A percentile compares a stretch with the other conserved stretches of the same genome.
These are phyloP conservation scores for Alternaria triticimaculans DNA, from an alignment of 2,329 filamentous ascomycete genomes.

Conservation along the genomic window DNA sequence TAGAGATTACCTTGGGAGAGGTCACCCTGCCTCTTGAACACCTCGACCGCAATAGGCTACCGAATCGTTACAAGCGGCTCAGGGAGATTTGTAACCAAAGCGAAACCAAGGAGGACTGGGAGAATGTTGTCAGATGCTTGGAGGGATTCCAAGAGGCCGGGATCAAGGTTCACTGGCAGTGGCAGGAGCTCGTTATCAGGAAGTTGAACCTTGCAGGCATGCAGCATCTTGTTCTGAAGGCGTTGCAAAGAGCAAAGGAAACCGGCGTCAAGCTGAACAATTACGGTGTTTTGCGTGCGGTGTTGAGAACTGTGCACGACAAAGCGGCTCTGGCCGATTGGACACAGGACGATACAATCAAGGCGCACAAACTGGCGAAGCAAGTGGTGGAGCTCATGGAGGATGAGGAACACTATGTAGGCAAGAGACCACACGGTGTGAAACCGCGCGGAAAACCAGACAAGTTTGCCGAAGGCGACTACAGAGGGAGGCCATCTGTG, in stretches of 20 bases:
- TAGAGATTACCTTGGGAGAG: slow-evolving; percentile 51
- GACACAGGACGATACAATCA: slow-evolving; percentile 46
- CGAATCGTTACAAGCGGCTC: slow-evolving; percentile 19
- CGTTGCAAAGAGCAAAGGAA: slow-evolving; percentile 32
- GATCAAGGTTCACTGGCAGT: slow-evolving; percentile 15
- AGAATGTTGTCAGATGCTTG: slow-evolving; percentile 43
- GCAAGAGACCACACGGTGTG: slow-evolving; percentile 1
- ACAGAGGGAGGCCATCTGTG: slow-evolving; percentile 42
- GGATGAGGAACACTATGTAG: slow-evolving; percentile 47
- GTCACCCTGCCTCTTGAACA: slow-evolving; percentile 44
- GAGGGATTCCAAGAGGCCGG: slow-evolving; percentile 41
- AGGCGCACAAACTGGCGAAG: slow-evolving; percentile 49
- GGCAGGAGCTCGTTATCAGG: slow-evolving; percentile 30
- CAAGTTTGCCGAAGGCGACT: slow-evolving; percentile 22
- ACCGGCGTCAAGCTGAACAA: slow-evolving; percentile 35
- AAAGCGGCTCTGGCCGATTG: slow-evolving; percentile 45
- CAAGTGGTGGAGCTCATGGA: slow-evolving; percentile 53
- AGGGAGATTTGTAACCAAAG: slow-evolving; percentile 25
- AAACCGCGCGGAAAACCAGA: slow-evolving; percentile 14
- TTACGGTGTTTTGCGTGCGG: slow-evolving; percentile 34
- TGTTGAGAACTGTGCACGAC: slow-evolving; percentile 47
- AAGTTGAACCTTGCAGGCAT: slow-evolving; percentile 24
- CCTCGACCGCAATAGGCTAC: slow-evolving; percentile 32
- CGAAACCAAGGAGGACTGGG: slow-evolving; percentile 41
- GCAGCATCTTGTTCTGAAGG: slow-evolving; percentile 40